Evolutionary conservation across 768 basidiomycete genomes (phyloP), one percentile per base, ranked within the genome.

Genomic region (Galerina sulciceps): DNA sequence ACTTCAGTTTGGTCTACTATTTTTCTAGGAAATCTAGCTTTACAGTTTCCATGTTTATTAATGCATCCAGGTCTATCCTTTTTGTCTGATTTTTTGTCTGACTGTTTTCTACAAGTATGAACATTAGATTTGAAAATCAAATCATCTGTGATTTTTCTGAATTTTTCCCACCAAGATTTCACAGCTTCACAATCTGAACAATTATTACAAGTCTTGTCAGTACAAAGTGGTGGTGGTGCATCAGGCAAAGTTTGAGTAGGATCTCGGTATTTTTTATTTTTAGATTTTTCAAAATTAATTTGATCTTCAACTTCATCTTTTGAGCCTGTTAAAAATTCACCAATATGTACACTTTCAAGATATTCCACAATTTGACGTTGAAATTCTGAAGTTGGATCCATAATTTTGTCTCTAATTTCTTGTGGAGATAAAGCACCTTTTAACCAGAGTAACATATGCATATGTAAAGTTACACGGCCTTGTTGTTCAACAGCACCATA

Each of bases 1-100:
- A 78, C 60, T 14, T 34, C 14, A 9, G 74, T 73, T 4, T 63
- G 20, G 2, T 35, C 6, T 45, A 55, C 54, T 1, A 65, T 53
- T 3, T 53, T 35, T 22, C 74, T 42, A 2, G 77, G 78, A 69
- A 77, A 78, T 0, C 74, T 44, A 1, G 71, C 65, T 57, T 67
- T 72, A 55, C 77, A 78, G 18, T 51, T 64, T 10, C 66, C 64
- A 49, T 65, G 64, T 52, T 72, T 68, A 37, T 72, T 71, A 41
- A 66, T 61, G 35, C 75, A 75, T 3, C 67, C 66, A 34, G 44
- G 36, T 8, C 15, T n/a, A 26, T 50, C 62, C 47, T 62, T 60
- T 36, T 53, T 62, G 51, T 64, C 53, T 55, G 67, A 56, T 26
- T 61, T 67, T 17, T 49, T n/a, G 10, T 55, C 46, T 36, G 31